phyloP scores from a whole-genome alignment of 768 basidiomycete species.

The Megacollybia marginata region DNA sequence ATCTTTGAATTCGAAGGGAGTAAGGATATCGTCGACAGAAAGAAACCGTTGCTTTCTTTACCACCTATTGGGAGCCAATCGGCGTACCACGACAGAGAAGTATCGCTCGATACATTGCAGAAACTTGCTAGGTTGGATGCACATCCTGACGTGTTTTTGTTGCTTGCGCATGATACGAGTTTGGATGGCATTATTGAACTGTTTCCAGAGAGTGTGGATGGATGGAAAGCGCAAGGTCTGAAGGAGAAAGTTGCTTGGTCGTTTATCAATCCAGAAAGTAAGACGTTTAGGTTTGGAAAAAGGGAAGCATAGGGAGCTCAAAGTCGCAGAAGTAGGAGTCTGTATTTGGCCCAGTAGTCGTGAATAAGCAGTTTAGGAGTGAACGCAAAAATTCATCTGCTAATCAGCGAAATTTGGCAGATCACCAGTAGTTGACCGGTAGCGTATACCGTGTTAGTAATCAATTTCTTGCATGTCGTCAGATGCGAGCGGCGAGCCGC shows the following conservation, averaged over 20 bases:
- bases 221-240: constrained; percentile 5
- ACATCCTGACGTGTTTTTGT: constrained; percentile 7
- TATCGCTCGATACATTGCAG: constrained; percentile 3
- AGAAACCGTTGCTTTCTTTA: constrained; percentile 2
- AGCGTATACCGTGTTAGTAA: too few relatives aligned
- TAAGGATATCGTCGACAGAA: constrained; percentile 8
- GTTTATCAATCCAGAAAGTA: constrained; percentile 2
- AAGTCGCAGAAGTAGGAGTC: too few relatives aligned
- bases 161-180: constrained; percentile 8
- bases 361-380: too few relatives aligned
- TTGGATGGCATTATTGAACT: constrained; percentile 1
- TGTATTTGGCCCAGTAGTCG: too few relatives aligned
- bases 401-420: too few relatives aligned
- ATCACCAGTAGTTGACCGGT: too few relatives aligned
- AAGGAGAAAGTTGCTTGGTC: constrained; percentile 5
- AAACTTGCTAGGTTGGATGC: constrained; percentile 9
- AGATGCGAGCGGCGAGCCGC: too few relatives aligned
- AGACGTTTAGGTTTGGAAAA: too few relatives aligned
- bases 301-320: too few relatives aligned
- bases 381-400: too few relatives aligned
- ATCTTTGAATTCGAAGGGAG: too few relatives aligned
- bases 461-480: too few relatives aligned
- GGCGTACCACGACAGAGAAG: constrained; percentile 4
- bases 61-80: constrained; percentile 5
- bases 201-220: constrained; percentile 3